Percentiles rank a stretch among this genome's conserved stretches.
Evolutionary conservation across 176 grass and related monocot species (phyloP).

Genomic region (Urochloa ruziziensis): DNA sequence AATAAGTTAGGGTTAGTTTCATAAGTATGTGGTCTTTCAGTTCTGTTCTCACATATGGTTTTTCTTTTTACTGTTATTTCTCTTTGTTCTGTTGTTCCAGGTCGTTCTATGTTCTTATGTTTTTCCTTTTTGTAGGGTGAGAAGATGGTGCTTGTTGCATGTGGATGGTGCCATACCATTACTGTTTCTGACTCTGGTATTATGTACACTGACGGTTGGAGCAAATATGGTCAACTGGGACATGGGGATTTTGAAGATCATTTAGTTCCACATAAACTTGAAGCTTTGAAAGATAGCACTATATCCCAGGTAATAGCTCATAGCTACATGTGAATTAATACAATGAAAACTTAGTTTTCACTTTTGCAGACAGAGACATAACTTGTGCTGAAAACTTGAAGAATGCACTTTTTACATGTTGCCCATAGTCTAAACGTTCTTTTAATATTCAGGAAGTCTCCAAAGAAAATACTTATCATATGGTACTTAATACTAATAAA

Average conservation of each 20-base stretch:
- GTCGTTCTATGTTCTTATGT: slow-evolving; percentile 17
- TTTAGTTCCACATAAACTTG: slow-evolving; percentile 78
- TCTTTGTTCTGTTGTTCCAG: not conserved
- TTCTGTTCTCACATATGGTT: not conserved
- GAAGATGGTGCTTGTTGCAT: slow-evolving; percentile 87
- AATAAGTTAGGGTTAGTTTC: not conserved
- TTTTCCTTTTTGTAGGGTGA: slow-evolving; percentile 51
- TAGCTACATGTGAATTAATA: slow-evolving; percentile 2
- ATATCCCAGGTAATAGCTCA: slow-evolving; percentile 78
- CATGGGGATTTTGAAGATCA: slow-evolving; percentile 98
- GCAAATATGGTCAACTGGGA: slow-evolving; percentile 96
- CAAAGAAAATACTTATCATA: not conserved
- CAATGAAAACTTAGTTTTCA: not conserved
- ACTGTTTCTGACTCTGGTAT: slow-evolving; percentile 73
- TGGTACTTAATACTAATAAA: slow-evolving; percentile 3
- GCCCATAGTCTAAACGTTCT: not conserved
- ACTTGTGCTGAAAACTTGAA: not conserved
- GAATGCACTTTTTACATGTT: not conserved
- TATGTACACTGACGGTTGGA: slow-evolving; percentile 97
- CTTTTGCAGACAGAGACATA: not conserved
- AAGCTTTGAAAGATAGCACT: slow-evolving; percentile 70
- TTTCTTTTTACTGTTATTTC: not conserved
- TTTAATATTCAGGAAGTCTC: not conserved
- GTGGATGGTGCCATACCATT: slow-evolving; percentile 94
- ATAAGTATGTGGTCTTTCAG: not conserved